Percentiles rank a stretch among this genome's conserved stretches.
These are phyloP conservation scores for Friedmanniomyces simplex DNA, from an alignment of 495 filamentous ascomycete species.

Conservation along the genomic window DNA sequence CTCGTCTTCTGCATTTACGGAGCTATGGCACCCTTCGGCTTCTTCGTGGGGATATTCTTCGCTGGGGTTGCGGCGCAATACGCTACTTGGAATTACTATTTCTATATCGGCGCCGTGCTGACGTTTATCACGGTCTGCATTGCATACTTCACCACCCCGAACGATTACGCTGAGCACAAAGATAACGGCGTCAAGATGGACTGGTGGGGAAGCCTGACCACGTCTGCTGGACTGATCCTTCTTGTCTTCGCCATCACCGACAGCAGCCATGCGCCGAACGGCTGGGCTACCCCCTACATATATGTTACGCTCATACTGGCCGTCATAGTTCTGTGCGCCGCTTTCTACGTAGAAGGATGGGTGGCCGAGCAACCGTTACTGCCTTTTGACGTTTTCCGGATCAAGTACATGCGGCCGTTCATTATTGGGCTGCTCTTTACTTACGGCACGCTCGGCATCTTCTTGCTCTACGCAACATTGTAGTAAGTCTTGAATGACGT, in stretches of 20 bases:
- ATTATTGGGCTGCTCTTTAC: slow-evolving; percentile 57
- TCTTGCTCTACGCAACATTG: slow-evolving; percentile 61
- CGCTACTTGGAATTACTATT: slow-evolving; percentile 53
- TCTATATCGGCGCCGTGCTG: slow-evolving; percentile 48
- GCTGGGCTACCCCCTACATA: slow-evolving; percentile 69
- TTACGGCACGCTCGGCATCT: slow-evolving; percentile 69
- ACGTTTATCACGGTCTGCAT: slow-evolving; percentile 40
- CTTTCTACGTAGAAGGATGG: slow-evolving; percentile 70
- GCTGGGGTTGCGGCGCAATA: slow-evolving; percentile 56
- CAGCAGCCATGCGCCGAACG: slow-evolving; percentile 53
- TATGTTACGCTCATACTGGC: slow-evolving; percentile 51
- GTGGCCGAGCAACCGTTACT: slow-evolving; percentile 62
- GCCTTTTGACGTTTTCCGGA: slow-evolving; percentile 61
- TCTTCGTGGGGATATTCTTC: slow-evolving; percentile 74
- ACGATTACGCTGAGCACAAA: slow-evolving; percentile 44
- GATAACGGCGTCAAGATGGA: slow-evolving; percentile 50
- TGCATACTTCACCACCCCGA: slow-evolving; percentile 56
- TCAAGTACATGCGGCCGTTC: slow-evolving; percentile 63
- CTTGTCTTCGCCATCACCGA: slow-evolving; percentile 74
- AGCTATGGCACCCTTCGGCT: slow-evolving; percentile 64
- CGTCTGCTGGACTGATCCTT: slow-evolving; percentile 56
- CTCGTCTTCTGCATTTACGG: slow-evolving; percentile 74
- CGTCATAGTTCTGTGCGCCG: slow-evolving; percentile 41
- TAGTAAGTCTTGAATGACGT: slow-evolving; percentile 47
- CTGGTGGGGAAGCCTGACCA: slow-evolving; percentile 55